Percentiles rank a stretch among this genome's conserved stretches.
Evolutionary conservation across 176 grass and related monocot species (phyloP).

Genomic region (Carex littledalei): DNA sequence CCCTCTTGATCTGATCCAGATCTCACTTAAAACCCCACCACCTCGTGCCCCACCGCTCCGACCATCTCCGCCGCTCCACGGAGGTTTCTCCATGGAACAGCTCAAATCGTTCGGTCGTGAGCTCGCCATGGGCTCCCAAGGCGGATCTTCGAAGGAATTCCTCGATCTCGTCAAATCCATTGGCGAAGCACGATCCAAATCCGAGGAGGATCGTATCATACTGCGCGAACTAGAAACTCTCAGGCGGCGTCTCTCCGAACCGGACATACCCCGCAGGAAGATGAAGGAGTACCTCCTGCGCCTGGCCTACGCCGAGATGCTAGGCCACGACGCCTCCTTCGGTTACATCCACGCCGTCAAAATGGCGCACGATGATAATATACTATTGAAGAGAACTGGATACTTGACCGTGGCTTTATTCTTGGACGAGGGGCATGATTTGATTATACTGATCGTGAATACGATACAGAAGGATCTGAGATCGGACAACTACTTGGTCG

Average conservation of each 20-base stretch:
- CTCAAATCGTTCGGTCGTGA: slow-evolving; percentile 91
- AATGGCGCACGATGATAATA: slow-evolving; percentile 97
- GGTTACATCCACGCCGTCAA: slow-evolving; percentile 99
- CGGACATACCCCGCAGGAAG: slow-evolving; percentile 81
- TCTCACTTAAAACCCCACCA: slow-evolving; percentile 25
- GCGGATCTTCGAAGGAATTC: slow-evolving; percentile 94
- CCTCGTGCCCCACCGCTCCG: slow-evolving; percentile 11
- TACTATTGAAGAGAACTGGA: slow-evolving; percentile 84
- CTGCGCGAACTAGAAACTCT: slow-evolving; percentile 86
- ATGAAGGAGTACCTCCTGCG: slow-evolving; percentile 98
- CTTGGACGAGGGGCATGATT: slow-evolving; percentile 90
- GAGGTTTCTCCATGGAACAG: slow-evolving; percentile 71
- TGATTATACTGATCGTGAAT: slow-evolving; percentile 98
- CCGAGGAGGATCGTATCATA: slow-evolving; percentile 99
- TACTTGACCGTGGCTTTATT: slow-evolving; percentile 98
- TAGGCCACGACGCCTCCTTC: slow-evolving; percentile 97
- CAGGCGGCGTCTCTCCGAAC: slow-evolving; percentile 80
- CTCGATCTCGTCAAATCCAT: slow-evolving; percentile 99
- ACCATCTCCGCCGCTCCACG: slow-evolving; percentile 9
- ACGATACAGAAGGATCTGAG: slow-evolving; percentile 99
- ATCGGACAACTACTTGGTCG: slow-evolving; percentile 92
- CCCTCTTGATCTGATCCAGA: slow-evolving; percentile 15
- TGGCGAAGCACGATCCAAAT: slow-evolving; percentile 96
- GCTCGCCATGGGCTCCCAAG: slow-evolving; percentile 91
- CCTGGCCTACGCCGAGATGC: slow-evolving; percentile 99